Conservation (phyloP, 129 eudicot species). For the Escallonia herrerae region DNA sequence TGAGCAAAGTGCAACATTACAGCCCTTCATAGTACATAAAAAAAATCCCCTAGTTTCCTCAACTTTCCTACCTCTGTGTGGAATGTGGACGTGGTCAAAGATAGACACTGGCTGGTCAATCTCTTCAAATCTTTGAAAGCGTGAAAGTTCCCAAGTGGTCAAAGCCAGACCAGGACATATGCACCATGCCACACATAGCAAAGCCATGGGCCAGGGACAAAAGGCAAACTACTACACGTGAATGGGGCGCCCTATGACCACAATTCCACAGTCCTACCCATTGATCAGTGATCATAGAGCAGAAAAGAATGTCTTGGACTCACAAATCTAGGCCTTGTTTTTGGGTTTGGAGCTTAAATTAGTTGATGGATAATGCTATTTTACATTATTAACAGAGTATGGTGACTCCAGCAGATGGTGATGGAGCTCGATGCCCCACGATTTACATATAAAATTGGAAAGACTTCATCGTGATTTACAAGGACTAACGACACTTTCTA, state of each 20-base stretch:
- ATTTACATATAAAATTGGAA: too few species aligned
- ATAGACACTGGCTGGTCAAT: not conserved
- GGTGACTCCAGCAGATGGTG: not conserved
- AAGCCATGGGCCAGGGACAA: not conserved
- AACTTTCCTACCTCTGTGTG: not conserved
- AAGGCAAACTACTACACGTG: not conserved
- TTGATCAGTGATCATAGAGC: too few species aligned
- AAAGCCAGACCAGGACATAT: not conserved
- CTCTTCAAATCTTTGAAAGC: constrained; percentile 4
- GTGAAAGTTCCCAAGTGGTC: not conserved
- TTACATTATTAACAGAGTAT: too few species aligned
- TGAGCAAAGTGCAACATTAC: not conserved
- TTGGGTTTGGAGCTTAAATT: not conserved
- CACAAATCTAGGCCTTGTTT: not conserved
- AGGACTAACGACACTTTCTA: too few species aligned
- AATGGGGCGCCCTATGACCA: not conserved
- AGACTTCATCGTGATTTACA: too few species aligned
- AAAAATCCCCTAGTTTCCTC: not conserved
- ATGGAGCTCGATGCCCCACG: too few species aligned
- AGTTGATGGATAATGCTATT: not conserved
- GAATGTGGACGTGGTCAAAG: not conserved
- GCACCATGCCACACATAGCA: not conserved
- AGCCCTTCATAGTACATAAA: not conserved
- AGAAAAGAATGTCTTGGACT: not conserved
- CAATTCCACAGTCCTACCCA: not conserved